Base-by-base conservation (phyloP, 2,329 filamentous ascomycete species). In the Aureobasidium sp. region DNA sequence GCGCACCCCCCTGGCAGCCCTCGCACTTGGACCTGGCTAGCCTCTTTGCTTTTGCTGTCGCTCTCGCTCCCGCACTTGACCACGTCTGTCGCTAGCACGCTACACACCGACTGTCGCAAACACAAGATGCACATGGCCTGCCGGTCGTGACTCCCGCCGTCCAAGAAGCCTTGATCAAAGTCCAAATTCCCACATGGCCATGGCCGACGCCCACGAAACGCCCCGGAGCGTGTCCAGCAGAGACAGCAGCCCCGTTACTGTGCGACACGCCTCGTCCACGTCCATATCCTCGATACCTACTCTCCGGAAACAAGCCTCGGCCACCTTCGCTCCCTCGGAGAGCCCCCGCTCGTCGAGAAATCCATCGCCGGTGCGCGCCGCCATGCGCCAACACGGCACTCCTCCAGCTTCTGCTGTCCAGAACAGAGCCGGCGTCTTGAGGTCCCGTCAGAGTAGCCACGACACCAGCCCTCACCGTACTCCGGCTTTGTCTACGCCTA, bases 301-400 rank as follows among this genome's bases (percentile, higher is more conserved):
- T 47, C 47, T 66, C 21, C 65, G 65, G 30, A 67, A 66, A 61
- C 68, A 70, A 29, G 65, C 69, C 15, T 72, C 70, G 15, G 67
- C 59, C 34, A 70, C 65, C 21, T 65, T 71, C 36, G 62, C 67
- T n/a, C 67, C 68, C 67, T 68, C 71, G 57, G 71, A 70, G 61
- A 79, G 77, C 64, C 78, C 78, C 39, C 69, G 72, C 63, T 76
- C 77, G 30, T 80, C 78, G 44, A 73, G 78, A 62, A 79, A 79
- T 66, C 72, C 74, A 34, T 80, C 78, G 53, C 78, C 78, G 6
- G 71, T 75, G 36, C 71, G 75, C 50, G 44, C 59, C 15, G 59
- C 57, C 34, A 62, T 53, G 36, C 71, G 67, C 21, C 67, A 68
- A 41, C 71, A 70, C 48, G 60, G 57, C 37, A 70, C 68, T 64